Evolutionary conservation across 495 filamentous ascomycete species (phyloP), one percentile per base, ranked within the genome.

Genomic region (Podospora bellae-mahoneyi): DNA sequence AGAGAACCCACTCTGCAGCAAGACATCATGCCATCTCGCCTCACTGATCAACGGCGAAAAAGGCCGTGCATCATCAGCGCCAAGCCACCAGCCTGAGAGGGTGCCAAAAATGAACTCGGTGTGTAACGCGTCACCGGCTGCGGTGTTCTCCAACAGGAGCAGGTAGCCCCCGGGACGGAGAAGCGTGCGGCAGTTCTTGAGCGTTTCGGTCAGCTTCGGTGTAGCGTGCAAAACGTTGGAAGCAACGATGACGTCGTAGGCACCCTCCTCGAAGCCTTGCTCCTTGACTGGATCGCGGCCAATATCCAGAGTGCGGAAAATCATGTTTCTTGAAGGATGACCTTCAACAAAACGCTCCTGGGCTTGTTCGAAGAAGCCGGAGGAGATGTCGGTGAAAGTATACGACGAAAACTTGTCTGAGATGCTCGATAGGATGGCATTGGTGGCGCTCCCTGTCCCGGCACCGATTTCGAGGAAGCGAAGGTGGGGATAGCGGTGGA

Each of bases 201-300:
- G 39, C 0, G 39, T 48, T 3, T 48, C 39, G 39, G 15, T 16
- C 9, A 48, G 9, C 13, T 48, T 48, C 9, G 39, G 39, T 13
- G 39, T 48, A 16, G 39, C 39, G 39, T 48, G 39, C 39, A 48
- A 13, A 3, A 87, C 84, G 66, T 86, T 84, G 7, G 82, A 71
- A 0, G 85, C 86, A 20, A 88, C 62, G 10, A 89, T 76, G 1
- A 89, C 69, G 66, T 89, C 86, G 71, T 84, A 89, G 0, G 71
- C 65, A 3, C 66, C 78, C 2, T 65, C 67, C 30, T 80, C 76
- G 63, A 86, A 86, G 0, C 84, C 85, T 65, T 89, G 86, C 30
- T 76, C 68, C 15, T 48, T 48, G 0, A 66, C 39, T 1, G 83
- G 81, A 63, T 85, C 82, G 26, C 77, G 70, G 20, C 78, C 78